Evolutionary conservation across 257 asterid genomes (phyloP).

Genomic region (Fraxinus americana): DNA sequence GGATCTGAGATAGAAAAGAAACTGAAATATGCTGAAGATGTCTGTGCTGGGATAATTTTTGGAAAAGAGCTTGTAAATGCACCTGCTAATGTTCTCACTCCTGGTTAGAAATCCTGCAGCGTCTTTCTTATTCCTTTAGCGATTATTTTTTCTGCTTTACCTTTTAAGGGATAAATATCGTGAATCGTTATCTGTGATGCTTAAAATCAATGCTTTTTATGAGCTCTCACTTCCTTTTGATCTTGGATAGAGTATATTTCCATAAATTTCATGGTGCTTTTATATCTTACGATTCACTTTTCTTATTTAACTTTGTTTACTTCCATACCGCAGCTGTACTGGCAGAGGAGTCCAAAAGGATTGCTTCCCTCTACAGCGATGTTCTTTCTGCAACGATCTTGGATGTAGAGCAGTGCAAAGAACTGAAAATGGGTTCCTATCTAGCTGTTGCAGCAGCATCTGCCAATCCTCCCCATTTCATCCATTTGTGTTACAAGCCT

Average conservation of each 20-base stretch:
- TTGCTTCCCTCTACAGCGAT: constrained; percentile 78
- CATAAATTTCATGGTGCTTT: background rate
- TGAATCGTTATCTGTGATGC: background rate
- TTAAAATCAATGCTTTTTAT: background rate
- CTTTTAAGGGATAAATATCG: background rate
- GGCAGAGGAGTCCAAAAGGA: constrained; percentile 80
- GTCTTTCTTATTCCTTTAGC: background rate
- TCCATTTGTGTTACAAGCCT: constrained; percentile 92
- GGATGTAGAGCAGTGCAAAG: constrained; percentile 91
- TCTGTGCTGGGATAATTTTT: constrained; percentile 76
- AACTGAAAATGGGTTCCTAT: constrained; percentile 98
- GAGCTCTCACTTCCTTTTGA: background rate
- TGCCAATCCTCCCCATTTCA: constrained; percentile 87
- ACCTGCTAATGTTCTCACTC: constrained; percentile 97
- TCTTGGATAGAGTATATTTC: background rate
- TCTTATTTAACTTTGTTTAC: background rate
- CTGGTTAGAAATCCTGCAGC: constrained; percentile 60
- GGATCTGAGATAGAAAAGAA: constrained; percentile 90
- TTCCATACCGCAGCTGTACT: constrained; percentile 60
- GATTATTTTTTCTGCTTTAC: background rate
- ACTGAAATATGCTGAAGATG: constrained; percentile 74
- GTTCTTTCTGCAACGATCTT: constrained; percentile 85
- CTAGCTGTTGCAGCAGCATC: constrained; percentile 98
- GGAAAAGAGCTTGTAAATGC: constrained; percentile 95
- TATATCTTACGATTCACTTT: constrained; percentile 1